These are phyloP conservation scores for Hydrangea macrophylla DNA, from an alignment of 148 eudicot genomes.

Conservation along the genomic window DNA sequence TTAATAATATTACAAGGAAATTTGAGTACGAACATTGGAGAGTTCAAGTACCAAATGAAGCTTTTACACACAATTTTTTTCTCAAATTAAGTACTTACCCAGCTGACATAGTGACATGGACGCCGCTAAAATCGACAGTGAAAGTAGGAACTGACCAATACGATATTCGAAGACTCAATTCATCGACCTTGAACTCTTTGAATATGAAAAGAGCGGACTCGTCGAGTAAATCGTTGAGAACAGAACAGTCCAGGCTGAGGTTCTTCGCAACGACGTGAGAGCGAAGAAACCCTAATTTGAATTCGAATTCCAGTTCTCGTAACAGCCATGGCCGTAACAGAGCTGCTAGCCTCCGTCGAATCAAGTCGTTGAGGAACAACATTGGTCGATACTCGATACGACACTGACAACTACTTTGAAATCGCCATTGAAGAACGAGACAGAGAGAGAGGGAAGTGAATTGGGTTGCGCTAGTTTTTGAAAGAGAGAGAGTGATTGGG, in stretches of 20 bases:
- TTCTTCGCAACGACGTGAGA: conserved; percentile 40
- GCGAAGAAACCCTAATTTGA: conserved; percentile 63
- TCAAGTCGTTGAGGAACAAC: conserved; percentile 47
- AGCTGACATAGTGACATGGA: conserved; percentile 40
- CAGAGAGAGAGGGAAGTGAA: not conserved
- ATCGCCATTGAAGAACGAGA: conserved; percentile 1
- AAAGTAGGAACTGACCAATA: conserved; percentile 61
- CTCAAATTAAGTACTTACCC: too few relatives aligned
- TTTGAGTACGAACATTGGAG: too few relatives aligned
- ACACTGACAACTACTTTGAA: not conserved
- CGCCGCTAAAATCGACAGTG: conserved; percentile 46
- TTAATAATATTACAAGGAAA: too few relatives aligned
- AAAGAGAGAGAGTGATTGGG: too few relatives aligned
- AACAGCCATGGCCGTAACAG: conserved; percentile 64
- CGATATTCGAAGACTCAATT: conserved; percentile 43
- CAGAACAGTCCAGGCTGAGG: conserved; percentile 42
- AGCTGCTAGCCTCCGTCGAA: conserved; percentile 47
- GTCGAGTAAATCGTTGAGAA: conserved; percentile 40
- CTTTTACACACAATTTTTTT: too few relatives aligned
- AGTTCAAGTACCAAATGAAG: too few relatives aligned
- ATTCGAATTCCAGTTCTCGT: conserved; percentile 52
- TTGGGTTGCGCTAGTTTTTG: too few relatives aligned
- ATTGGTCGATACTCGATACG: not conserved
- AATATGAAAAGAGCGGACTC: conserved; percentile 33
- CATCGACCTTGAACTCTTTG: conserved; percentile 43